Evolutionary conservation across 2,329 filamentous ascomycete species (phyloP), one percentile per base, ranked within the genome.

Genomic region (Madurella fahalii): DNA sequence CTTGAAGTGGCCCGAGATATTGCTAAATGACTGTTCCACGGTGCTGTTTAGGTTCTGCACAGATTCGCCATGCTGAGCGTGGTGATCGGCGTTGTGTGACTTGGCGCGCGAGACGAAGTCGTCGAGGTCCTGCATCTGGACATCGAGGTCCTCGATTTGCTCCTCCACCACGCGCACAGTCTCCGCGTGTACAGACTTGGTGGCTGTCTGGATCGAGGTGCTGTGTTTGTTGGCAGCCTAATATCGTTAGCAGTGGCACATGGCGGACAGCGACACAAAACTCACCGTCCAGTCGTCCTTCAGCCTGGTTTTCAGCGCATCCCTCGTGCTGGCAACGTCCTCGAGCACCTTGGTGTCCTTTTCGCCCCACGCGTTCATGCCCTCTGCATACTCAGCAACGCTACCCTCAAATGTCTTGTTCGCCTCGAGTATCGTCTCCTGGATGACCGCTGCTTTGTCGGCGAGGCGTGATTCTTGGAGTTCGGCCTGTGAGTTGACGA

Each of bases 101-200:
- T 86, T 84, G 47, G 95, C 91, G 32, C 89, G 85, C 32, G 86
- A 81, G 40, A 97, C 90, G 64, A 96, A 96, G 61, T 93, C 89
- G 65, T 97, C 93, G 8, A 99, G 80, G 1, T 90, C 89, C 53
- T 85, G 83, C 82, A 99, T 92, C 70, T 97, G 90, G n/a, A 79
- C 81, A 57, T 89, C 86, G 67, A 99, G 87, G 62, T 95, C 89
- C 53, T 82, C 80, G 74, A 95, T 89, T 72, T 99, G 94, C 54
- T 88, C 86, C 65, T 93, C 89, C 12, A 97, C 92, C 54, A 95
- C 93, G 7, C 86, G 86, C 31, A 96, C 84, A 0, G 93, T 96
- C 71, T 95, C 89, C 34, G 88, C 87, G 62, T 99, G 92, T 1
- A 97, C 91, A 2, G 89, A 89, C 63, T 89, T 87, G 0, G 93